A percentile compares a stretch with the other conserved stretches of the same genome.
These are phyloP conservation scores for Ophiocordyceps camponoti-floridani DNA, from an alignment of 2,329 filamentous ascomycete species.

Conservation along the genomic window DNA sequence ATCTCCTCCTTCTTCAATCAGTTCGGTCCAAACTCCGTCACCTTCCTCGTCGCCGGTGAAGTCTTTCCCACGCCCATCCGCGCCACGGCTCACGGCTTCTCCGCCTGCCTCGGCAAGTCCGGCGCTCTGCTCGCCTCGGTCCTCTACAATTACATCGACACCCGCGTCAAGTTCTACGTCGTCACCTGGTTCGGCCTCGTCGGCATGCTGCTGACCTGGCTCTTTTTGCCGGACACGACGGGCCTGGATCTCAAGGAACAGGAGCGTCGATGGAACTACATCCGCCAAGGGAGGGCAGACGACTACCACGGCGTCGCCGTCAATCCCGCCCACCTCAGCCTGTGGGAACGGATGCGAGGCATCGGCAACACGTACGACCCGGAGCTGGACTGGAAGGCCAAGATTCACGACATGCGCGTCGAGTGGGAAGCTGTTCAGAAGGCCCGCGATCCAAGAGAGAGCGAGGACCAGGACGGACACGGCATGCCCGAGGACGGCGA, in stretches of 20 bases:
- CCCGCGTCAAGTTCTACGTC: conserved; percentile 71
- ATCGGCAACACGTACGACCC: conserved; percentile 71
- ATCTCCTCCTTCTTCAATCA: conserved; percentile 98
- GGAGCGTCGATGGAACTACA: conserved; percentile 81
- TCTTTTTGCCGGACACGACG: conserved; percentile 93
- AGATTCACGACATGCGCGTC: conserved; percentile 62
- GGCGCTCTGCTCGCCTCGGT: conserved; percentile 77
- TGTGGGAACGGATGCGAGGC: conserved; percentile 72
- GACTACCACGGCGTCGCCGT: conserved; percentile 92
- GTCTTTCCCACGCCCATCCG: conserved; percentile 92
- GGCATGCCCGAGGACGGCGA: conserved; percentile 26
- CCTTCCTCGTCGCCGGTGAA: conserved; percentile 89
- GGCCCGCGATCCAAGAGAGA: conserved; percentile 27
- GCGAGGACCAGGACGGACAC: conserved; percentile 11
- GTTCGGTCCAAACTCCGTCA: conserved; percentile 90
- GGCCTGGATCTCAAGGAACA: conserved; percentile 94
- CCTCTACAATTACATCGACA: conserved; percentile 87
- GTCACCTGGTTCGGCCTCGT: conserved; percentile 90
- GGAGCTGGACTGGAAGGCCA: conserved; percentile 63
- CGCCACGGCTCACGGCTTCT: conserved; percentile 85
- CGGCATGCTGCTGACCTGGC: conserved; percentile 63
- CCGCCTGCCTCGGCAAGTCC: conserved; percentile 77
- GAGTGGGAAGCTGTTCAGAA: conserved; percentile 40
- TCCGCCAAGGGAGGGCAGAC: conserved; percentile 55
- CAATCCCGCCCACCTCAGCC: conserved; percentile 70